Conservation (phyloP, 768 basidiomycete genomes). For the Pleurotus giganteus region DNA sequence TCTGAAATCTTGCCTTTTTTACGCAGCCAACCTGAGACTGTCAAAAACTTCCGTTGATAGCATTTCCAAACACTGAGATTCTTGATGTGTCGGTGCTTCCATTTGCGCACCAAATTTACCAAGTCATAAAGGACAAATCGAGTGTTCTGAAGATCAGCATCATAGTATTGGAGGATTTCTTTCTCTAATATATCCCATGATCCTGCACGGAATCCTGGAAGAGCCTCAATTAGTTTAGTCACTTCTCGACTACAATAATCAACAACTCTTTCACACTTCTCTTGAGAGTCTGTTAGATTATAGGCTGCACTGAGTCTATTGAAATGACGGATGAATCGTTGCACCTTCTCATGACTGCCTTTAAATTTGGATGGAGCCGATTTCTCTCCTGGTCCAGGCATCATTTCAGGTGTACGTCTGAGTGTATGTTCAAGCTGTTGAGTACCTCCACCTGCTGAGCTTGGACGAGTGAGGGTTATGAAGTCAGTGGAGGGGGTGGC, state of each 20-base stretch:
- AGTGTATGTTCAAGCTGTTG: too few relatives aligned
- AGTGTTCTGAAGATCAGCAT: not conserved
- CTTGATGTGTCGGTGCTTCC: not conserved
- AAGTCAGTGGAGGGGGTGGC: too few relatives aligned
- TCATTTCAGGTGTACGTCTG: not conserved
- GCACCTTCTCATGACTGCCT: not conserved
- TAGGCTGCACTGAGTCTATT: not conserved
- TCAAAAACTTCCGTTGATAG: conserved; percentile 8
- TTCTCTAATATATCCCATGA: not conserved
- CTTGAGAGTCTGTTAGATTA: not conserved
- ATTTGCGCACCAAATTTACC: not conserved
- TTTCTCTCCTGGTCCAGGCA: conserved; percentile 3
- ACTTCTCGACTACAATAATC: not conserved
- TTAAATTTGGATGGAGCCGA: conserved; percentile 2
- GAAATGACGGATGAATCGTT: not conserved
- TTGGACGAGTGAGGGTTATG: too few relatives aligned
- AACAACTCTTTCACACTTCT: not conserved
- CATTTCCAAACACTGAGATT: conserved; percentile 9
- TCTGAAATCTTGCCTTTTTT: conserved; percentile 11
- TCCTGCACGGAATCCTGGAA: not conserved
- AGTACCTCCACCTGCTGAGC: too few relatives aligned
- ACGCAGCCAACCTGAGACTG: conserved; percentile 13
- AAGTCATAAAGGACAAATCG: not conserved
- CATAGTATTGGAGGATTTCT: conserved; percentile 3
- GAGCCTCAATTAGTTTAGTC: not conserved